Conservation (phyloP, 805 yeast species). For the Ogataea populi-albae region DNA sequence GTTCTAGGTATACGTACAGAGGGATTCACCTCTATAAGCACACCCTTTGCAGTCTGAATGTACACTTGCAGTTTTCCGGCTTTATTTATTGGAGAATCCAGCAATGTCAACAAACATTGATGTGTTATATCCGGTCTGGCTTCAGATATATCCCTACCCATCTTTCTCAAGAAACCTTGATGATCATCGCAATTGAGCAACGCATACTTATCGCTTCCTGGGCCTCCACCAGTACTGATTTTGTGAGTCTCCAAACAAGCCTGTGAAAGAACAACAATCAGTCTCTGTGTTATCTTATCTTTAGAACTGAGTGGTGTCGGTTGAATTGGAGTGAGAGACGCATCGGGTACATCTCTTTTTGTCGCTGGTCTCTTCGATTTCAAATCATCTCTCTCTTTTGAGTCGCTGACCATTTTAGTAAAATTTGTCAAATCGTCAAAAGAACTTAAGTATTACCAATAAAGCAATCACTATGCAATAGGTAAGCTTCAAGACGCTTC, state of each 20-base stretch:
- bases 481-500: background rate
- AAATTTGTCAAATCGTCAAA: conserved; percentile 2
- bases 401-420: conserved; percentile 44
- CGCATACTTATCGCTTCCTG: conserved; percentile 88
- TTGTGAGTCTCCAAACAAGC: conserved; percentile 96
- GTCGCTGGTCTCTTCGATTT: conserved; percentile 28
- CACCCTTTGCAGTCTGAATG: conserved; percentile 93
- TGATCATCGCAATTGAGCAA: conserved; percentile 96
- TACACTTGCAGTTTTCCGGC: conserved; percentile 97
- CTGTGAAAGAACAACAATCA: conserved; percentile 91
- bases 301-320: conserved; percentile 78
- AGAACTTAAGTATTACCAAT: too few species aligned
- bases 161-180: conserved; percentile 89
- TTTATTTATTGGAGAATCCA: conserved; percentile 97
- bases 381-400: conserved; percentile 44
- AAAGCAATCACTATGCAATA: too few species aligned
- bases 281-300: conserved; percentile 82
- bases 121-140: conserved; percentile 99
- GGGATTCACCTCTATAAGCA: conserved; percentile 93
- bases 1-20: conserved; percentile 97
- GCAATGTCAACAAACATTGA: conserved; percentile 88
- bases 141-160: conserved; percentile 96
- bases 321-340: conserved; percentile 82
- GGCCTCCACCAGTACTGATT: conserved; percentile 67
- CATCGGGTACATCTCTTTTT: conserved; percentile 37